A percentile compares a stretch with the other conserved stretches of the same genome.
These are phyloP conservation scores for Trametes maxima DNA, from an alignment of 768 basidiomycete genomes.

Conservation along the genomic window DNA sequence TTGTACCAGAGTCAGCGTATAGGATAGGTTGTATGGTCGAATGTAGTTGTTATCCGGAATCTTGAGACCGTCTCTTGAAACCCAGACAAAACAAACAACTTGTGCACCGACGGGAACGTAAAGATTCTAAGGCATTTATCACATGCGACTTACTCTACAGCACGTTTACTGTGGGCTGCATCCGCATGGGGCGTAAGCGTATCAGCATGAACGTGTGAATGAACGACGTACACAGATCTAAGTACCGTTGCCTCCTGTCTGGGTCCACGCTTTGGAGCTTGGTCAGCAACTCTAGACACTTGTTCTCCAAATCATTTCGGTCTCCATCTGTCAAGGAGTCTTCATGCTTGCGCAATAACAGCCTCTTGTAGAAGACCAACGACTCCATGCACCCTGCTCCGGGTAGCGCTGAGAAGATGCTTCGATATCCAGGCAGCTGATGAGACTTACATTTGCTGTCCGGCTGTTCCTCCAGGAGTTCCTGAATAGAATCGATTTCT, in stretches of 20 bases:
- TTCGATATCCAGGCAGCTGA: background rate
- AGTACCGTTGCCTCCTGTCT: conserved; percentile 65
- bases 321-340: conserved; percentile 37
- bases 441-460: conserved; percentile 84
- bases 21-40: conserved; percentile 5
- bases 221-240: conserved; percentile 54
- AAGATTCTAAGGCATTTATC: background rate
- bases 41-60: conserved; percentile 3
- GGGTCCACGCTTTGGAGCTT: conserved; percentile 68
- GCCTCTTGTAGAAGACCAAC: conserved; percentile 76
- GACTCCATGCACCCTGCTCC: conserved; percentile 91
- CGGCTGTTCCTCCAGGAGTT: conserved; percentile 85
- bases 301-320: conserved; percentile 36
- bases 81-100: background rate
- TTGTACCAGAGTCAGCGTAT: background rate
- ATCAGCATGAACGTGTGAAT: background rate
- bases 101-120: background rate
- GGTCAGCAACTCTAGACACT: conserved; percentile 54
- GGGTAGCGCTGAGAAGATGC: background rate
- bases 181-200: background rate
- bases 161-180: background rate
- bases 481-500: conserved; percentile 80
- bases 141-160: background rate
- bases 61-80: background rate
- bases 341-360: conserved; percentile 58